Evolutionary conservation across 2,329 filamentous ascomycete genomes (phyloP).

Genomic region (Calonectria montana): DNA sequence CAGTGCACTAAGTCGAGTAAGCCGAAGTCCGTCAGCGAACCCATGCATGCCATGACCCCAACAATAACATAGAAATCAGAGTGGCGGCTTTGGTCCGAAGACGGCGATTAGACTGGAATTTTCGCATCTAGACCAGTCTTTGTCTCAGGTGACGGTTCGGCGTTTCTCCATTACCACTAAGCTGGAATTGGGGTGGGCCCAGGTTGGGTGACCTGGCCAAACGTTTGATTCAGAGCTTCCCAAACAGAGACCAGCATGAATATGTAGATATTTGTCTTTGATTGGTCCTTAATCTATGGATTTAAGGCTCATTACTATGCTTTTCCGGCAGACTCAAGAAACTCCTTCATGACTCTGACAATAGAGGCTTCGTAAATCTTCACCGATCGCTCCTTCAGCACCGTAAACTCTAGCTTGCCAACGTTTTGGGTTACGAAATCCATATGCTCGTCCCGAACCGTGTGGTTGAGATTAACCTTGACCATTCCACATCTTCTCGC

Average conservation of each 20-base stretch:
- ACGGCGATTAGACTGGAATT: background rate
- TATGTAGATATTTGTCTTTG: background rate
- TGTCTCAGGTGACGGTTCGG: background rate
- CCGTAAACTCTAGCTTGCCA: slow-evolving; percentile 14
- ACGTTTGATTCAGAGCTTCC: background rate
- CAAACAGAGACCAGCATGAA: background rate
- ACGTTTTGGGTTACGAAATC: slow-evolving; percentile 14
- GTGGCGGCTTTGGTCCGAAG: background rate
- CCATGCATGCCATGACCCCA: background rate
- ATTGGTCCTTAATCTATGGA: background rate
- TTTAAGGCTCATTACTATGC: background rate
- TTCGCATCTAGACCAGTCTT: background rate
- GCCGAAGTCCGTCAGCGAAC: background rate
- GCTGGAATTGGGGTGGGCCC: background rate
- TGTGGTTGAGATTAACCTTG: slow-evolving; percentile 22
- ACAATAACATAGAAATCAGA: background rate
- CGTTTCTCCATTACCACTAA: too few relatives aligned
- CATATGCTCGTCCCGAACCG: slow-evolving; percentile 19
- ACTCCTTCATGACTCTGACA: slow-evolving; percentile 16
- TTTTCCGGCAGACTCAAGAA: slow-evolving; percentile 18
- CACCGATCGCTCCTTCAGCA: slow-evolving; percentile 14
- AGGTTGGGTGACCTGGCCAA: background rate
- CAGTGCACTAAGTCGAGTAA: background rate
- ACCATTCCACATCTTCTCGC: slow-evolving; percentile 11
- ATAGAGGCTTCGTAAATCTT: slow-evolving; percentile 17